Evolutionary conservation across 345 rosid species (phyloP).

Genomic region (Gossypium sturtianum): DNA sequence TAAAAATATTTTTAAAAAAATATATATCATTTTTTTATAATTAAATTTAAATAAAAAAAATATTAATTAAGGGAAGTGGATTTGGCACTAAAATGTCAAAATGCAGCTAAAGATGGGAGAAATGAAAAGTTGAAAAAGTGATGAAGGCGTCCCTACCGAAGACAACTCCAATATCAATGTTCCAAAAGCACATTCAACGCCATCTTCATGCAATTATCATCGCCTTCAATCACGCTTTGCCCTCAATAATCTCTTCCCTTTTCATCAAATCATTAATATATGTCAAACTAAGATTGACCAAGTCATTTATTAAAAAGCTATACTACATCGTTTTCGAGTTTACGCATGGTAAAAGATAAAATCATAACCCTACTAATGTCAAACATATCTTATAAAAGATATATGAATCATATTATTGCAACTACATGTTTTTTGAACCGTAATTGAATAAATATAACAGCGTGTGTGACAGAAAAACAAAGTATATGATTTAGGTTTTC

Average conservation of each 20-base stretch:
- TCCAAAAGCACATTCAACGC: constrained; percentile 6
- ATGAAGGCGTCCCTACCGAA: constrained; percentile 13
- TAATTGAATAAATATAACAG: background rate
- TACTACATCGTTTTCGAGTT: constrained; percentile 4
- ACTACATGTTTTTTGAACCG: background rate
- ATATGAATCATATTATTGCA: too few relatives aligned
- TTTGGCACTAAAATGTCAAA: too few relatives aligned
- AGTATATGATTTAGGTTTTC: background rate
- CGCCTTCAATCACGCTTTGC: constrained; percentile 43
- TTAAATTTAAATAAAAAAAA: too few relatives aligned
- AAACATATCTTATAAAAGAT: too few relatives aligned
- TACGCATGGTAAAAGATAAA: constrained; percentile 7
- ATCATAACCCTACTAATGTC: background rate
- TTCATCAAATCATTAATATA: background rate
- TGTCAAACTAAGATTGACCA: background rate
- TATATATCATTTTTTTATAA: too few relatives aligned
- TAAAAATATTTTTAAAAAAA: too few relatives aligned
- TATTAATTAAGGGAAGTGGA: too few relatives aligned
- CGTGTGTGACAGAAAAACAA: background rate
- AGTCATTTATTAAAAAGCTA: background rate
- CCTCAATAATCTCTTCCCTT: constrained; percentile 13
- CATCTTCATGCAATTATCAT: constrained; percentile 23
- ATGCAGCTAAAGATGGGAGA: background rate
- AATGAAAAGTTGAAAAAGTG: background rate
- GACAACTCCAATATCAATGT: background rate